phyloP scores from a whole-genome alignment of 1,139 yeast genomes.

The Candida gigantensis region DNA sequence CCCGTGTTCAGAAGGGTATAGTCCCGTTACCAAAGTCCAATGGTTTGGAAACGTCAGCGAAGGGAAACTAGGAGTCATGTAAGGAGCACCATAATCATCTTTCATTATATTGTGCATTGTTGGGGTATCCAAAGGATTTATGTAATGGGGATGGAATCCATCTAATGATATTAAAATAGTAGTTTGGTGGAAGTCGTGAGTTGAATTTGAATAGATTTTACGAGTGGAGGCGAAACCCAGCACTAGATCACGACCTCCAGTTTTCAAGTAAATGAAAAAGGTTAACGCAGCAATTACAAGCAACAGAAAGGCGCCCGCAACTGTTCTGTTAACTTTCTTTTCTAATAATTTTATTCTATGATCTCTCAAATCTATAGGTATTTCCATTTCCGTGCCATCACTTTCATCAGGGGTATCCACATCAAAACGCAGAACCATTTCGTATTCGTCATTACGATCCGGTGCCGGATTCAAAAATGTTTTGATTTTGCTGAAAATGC shows the following conservation, averaged over 20 bases:
- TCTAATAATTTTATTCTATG: slow-evolving; percentile 14
- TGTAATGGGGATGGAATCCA: slow-evolving; percentile 90
- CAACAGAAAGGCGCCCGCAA: slow-evolving; percentile 12
- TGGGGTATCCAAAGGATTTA: slow-evolving; percentile 70
- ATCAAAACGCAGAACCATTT: slow-evolving; percentile 14
- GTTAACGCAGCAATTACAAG: slow-evolving; percentile 9
- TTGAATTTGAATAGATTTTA: slow-evolving; percentile 56
- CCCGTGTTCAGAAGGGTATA: slow-evolving; percentile 83
- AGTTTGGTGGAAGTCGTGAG: slow-evolving; percentile 72
- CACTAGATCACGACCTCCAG: too few relatives aligned
- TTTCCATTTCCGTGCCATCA: slow-evolving; percentile 7
- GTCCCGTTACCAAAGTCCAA: slow-evolving; percentile 87
- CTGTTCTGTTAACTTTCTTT: slow-evolving; percentile 15
- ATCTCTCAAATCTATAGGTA: slow-evolving; percentile 15
- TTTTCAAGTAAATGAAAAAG: slow-evolving; percentile 9
- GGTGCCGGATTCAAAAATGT: slow-evolving; percentile 9
- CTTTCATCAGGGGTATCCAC: slow-evolving; percentile 9
- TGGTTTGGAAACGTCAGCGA: slow-evolving; percentile 90
- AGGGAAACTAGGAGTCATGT: slow-evolving; percentile 85
- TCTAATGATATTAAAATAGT: slow-evolving; percentile 78
- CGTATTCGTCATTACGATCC: slow-evolving; percentile 13
- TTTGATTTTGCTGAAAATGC: slow-evolving; percentile 11
- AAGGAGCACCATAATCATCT: slow-evolving; percentile 71
- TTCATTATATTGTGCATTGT: slow-evolving; percentile 57
- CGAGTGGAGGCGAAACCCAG: too few relatives aligned